Percentiles rank a stretch among this genome's conserved stretches.
Evolutionary conservation across 1,284 basidiomycete genomes (phyloP).

Genomic region (Pholiota adiposa): DNA sequence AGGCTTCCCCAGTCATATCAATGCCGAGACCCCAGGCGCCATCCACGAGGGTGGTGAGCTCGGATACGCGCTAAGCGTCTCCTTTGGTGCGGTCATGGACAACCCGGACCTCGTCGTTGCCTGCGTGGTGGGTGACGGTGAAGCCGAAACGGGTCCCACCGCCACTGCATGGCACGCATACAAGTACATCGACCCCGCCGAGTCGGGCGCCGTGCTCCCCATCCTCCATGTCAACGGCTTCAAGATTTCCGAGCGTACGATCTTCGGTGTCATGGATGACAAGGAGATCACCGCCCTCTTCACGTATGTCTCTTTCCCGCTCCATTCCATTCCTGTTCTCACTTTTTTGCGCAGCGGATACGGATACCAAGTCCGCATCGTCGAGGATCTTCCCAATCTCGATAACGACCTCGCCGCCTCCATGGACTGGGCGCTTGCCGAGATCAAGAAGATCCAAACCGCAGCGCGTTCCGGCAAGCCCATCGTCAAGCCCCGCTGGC

Average conservation of each 20-base stretch:
- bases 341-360: conserved; percentile 58
- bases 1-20: conserved; percentile 74
- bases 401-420: conserved; percentile 77
- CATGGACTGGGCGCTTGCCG: conserved; percentile 81
- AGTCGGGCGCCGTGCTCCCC: conserved; percentile 87
- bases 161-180: conserved; percentile 84
- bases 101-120: conserved; percentile 82
- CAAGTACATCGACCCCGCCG: conserved; percentile 92
- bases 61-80: conserved; percentile 85
- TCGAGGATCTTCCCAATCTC: conserved; percentile 71
- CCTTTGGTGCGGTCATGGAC: conserved; percentile 89
- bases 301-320: conserved; percentile 41
- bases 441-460: conserved; percentile 79
- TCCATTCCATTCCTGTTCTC: neutral
- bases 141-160: conserved; percentile 86
- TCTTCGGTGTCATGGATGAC: conserved; percentile 90
- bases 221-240: conserved; percentile 86
- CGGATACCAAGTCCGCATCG: conserved; percentile 86
- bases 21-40: conserved; percentile 81
- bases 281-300: conserved; percentile 77
- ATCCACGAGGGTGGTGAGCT: conserved; percentile 93
- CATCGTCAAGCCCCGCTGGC: conserved; percentile 86
- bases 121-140: conserved; percentile 86
- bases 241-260: conserved; percentile 89
- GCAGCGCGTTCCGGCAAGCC: conserved; percentile 78